Base-by-base conservation (phyloP, 2,329 filamentous ascomycete genomes). In the Akanthomyces lecanii region DNA sequence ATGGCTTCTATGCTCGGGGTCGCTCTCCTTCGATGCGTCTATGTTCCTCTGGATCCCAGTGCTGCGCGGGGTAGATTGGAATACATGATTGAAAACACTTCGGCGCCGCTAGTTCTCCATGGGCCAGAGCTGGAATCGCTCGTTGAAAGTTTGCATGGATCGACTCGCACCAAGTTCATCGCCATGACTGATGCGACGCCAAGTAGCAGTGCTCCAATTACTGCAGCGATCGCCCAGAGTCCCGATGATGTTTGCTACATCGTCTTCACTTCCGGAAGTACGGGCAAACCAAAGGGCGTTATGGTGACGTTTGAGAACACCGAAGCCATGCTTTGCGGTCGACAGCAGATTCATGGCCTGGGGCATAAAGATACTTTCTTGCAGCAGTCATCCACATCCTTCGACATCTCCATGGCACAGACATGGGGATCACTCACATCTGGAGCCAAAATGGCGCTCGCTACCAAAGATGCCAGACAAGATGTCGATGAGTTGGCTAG, bases 251-350 rank as follows among this genome's bases (percentile, higher is more conserved):
- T 42, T 42, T 59, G 45, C 56, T 59, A 59, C 3, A 59, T 59
- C 18, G 56, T 59, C 30, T 59, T 59, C 21, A 59, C 56, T 12
- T 42, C 45, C 16, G 56, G 56, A 40, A 59, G 56, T 33, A 59
- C 56, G 1, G 56, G 56, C 4, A 59, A 59, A 23, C 56, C 56
- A 33, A 59, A 59, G 16, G 56, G 56, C 7, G 45, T 59, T 3
- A 59, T 59, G 56, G 45, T 59, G 3, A 59, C 56, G n/a, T 50
- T 50, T 12, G 56, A 59, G 23, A 59, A 59, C 11, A 59, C 56
- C 3, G 56, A 48, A n/a, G 23, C 56, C 10, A 50, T 59, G 56
- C 56, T 59, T 28, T 59, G 56, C 23, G 56, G 56, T 5, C 56
- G 45, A 23, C 56, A 59, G 23, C 45, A 59, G 44, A 50, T 59